Conservation (phyloP, 352 stramenopile species). For the Phytopythium delawarense region DNA sequence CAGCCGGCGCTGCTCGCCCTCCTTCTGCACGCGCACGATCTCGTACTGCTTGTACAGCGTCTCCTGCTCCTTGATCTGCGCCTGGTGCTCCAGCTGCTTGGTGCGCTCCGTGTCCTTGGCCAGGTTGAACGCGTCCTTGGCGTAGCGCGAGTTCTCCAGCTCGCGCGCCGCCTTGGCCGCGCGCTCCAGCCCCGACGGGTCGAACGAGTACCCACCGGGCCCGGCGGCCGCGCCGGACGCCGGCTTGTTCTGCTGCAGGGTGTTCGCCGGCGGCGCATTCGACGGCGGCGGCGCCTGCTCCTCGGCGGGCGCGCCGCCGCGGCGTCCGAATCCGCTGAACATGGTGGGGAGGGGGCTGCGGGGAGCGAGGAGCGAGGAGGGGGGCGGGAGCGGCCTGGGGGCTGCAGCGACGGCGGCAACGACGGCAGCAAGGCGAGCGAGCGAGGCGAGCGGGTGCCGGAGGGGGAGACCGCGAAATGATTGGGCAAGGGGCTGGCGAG, state of each 20-base stretch:
- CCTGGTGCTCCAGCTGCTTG: conserved; percentile 91
- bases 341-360: conserved; percentile 17
- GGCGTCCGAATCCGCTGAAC: conserved; percentile 64
- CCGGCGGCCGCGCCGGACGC: conserved; percentile 12
- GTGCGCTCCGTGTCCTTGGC: conserved; percentile 95
- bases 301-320: conserved; percentile 25
- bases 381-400: neutral
- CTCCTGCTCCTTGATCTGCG: conserved; percentile 91
- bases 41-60: conserved; percentile 92
- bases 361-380: too few species aligned
- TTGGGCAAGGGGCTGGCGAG: neutral
- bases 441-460: neutral
- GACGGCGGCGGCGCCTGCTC: conserved; percentile 16
- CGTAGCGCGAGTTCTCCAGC: conserved; percentile 93
- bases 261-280: conserved; percentile 19
- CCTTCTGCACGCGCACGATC: conserved; percentile 94
- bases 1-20: conserved; percentile 96
- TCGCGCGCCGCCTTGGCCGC: conserved; percentile 97
- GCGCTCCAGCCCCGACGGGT: conserved; percentile 95
- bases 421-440: neutral
- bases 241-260: conserved; percentile 15
- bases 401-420: conserved; percentile 5
- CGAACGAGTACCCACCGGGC: conserved; percentile 87
- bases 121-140: conserved; percentile 93
- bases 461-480: conserved; percentile 2